Percentiles rank a stretch among this genome's conserved stretches.
phyloP scores from a whole-genome alignment of 2,329 filamentous ascomycete genomes.

The Colletotrichum cuscutae region DNA sequence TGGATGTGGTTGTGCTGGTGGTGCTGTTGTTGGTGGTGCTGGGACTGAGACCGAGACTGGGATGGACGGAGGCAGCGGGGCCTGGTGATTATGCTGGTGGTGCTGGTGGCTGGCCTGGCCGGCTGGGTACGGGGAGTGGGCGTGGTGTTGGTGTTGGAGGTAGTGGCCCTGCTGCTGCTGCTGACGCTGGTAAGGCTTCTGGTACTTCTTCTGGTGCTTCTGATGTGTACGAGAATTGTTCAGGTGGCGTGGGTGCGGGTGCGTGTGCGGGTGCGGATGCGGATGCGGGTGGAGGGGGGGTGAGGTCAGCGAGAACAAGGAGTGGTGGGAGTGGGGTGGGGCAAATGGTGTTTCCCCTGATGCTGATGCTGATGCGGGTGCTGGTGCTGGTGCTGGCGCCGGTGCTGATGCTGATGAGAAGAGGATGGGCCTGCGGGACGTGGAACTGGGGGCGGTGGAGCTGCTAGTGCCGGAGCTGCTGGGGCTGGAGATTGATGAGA shows the following conservation, averaged over 20 bases:
- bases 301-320: not conserved
- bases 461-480: conserved; percentile 1
- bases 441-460: not conserved
- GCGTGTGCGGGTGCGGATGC: conserved; percentile 20
- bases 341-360: conserved; percentile 4
- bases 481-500: conserved; percentile 3
- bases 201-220: conserved; percentile 3
- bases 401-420: not conserved
- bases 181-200: not conserved
- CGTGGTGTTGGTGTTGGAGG: not conserved
- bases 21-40: not conserved
- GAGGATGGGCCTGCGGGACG: conserved; percentile 1
- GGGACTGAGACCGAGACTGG: not conserved
- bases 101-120: not conserved
- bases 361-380: not conserved
- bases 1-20: not conserved
- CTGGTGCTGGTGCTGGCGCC: conserved; percentile 1
- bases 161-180: not conserved
- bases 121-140: conserved; percentile 6
- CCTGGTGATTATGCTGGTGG: not conserved
- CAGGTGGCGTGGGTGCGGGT: conserved; percentile 6
- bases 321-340: not conserved
- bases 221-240: not conserved
- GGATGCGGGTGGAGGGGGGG: conserved; percentile 22
- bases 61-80: not conserved